Conservation (phyloP, 2,329 filamentous ascomycete genomes). For the Hypoxylon sp. region DNA sequence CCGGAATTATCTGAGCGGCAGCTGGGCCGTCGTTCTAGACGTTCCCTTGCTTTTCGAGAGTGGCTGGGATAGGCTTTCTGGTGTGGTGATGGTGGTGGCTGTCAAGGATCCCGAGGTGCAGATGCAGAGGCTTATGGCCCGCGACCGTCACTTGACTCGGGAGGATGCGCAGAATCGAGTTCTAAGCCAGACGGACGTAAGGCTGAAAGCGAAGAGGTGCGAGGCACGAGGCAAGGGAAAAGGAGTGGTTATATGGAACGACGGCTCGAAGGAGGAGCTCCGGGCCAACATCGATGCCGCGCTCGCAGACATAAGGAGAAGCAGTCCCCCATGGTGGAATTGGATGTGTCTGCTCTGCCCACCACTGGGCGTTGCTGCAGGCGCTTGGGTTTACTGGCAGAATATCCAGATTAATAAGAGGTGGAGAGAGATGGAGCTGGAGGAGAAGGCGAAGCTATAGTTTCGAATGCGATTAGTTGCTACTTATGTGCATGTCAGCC, state of each 20-base stretch:
- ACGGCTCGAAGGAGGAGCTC: slow-evolving; percentile 78
- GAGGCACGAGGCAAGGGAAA: slow-evolving; percentile 72
- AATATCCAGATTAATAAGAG: slow-evolving; percentile 77
- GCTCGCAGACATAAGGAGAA: slow-evolving; percentile 70
- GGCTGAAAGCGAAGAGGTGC: slow-evolving; percentile 82
- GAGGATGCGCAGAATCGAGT: slow-evolving; percentile 92
- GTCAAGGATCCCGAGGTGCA: slow-evolving; percentile 84
- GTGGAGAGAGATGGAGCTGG: slow-evolving; percentile 73
- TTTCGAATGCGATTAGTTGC: slow-evolving; percentile 1
- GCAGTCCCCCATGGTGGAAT: slow-evolving; percentile 87
- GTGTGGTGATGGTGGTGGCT: slow-evolving; percentile 86
- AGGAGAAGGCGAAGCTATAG: slow-evolving; percentile 60
- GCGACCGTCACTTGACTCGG: slow-evolving; percentile 82
- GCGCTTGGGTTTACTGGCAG: slow-evolving; percentile 77
- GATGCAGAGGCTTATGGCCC: slow-evolving; percentile 79
- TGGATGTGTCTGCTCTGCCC: slow-evolving; percentile 77
- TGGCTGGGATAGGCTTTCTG: slow-evolving; percentile 86
- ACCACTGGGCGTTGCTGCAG: slow-evolving; percentile 77
- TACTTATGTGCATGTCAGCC: neutral
- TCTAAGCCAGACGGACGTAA: slow-evolving; percentile 85
- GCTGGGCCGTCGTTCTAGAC: slow-evolving; percentile 93
- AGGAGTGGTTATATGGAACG: slow-evolving; percentile 92
- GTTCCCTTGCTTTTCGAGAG: slow-evolving; percentile 93
- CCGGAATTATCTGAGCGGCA: slow-evolving; percentile 77
- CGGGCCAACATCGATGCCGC: slow-evolving; percentile 74